Evolutionary conservation across 257 asterid genomes (phyloP).

Genomic region (Solanum arcanum): DNA sequence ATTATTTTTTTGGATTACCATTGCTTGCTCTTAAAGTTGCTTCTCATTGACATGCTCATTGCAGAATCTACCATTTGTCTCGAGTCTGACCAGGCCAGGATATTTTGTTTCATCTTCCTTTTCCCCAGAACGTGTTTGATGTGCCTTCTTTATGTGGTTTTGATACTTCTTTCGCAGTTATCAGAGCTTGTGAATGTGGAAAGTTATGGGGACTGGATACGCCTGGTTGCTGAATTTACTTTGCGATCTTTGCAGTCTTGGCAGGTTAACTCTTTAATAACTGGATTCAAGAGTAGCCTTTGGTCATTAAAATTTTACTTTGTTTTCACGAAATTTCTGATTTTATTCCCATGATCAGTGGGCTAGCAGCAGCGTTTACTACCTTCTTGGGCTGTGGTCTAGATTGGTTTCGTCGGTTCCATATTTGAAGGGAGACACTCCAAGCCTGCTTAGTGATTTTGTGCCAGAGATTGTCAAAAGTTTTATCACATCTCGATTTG

Average conservation of each 20-base stretch:
- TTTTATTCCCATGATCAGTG: conserved; percentile 42
- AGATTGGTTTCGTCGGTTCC: conserved; percentile 95
- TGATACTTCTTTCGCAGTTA: conserved; percentile 41
- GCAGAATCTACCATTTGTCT: neutral
- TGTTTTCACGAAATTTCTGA: neutral
- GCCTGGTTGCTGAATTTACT: conserved; percentile 93
- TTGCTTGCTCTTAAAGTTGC: neutral
- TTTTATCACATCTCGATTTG: conserved; percentile 89
- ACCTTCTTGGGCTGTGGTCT: conserved; percentile 97
- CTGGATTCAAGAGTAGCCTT: neutral
- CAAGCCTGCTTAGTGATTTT: conserved; percentile 93
- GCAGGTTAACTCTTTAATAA: conserved; percentile 44
- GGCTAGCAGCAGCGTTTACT: conserved; percentile 98
- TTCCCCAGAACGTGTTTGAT: neutral
- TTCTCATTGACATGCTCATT: neutral
- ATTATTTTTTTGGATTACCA: neutral
- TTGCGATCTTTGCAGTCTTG: conserved; percentile 85
- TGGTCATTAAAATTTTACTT: neutral
- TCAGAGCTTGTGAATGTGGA: conserved; percentile 93
- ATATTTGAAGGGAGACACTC: conserved; percentile 89
- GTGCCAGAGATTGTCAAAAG: conserved; percentile 93
- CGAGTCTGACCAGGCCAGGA: neutral
- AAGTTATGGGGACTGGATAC: conserved; percentile 96
- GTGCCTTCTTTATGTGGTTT: conserved; percentile 1
- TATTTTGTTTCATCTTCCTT: neutral